phyloP scores from a whole-genome alignment of 139 green algal species.

The Chloropicon primus region DNA sequence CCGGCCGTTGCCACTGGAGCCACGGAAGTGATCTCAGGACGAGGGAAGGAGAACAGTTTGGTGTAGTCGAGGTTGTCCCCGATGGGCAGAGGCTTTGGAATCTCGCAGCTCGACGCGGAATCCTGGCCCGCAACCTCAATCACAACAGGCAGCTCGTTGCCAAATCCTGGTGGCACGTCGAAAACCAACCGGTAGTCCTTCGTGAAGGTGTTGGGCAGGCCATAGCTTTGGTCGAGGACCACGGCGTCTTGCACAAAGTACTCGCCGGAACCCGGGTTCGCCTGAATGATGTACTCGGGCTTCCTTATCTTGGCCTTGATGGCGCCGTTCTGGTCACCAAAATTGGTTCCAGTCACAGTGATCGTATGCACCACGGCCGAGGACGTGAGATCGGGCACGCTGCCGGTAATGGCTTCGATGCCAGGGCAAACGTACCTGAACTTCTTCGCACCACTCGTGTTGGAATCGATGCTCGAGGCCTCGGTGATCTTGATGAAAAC shows the following conservation, averaged over 20 bases:
- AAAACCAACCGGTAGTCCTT: conserved; percentile 5
- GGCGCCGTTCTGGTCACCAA: background rate
- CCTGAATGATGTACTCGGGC: background rate
- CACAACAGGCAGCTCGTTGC: conserved; percentile 1
- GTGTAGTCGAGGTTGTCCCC: background rate
- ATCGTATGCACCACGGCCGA: background rate
- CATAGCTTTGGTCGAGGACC: background rate
- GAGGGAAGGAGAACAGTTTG: conserved; percentile 4
- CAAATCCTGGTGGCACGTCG: conserved; percentile 5
- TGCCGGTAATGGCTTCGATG: background rate
- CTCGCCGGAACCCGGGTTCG: background rate
- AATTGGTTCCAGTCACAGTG: background rate
- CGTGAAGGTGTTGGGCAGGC: background rate
- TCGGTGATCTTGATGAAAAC: conserved; percentile 6
- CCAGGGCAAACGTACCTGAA: conserved; percentile 10
- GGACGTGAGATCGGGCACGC: background rate
- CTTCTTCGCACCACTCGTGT: conserved; percentile 6
- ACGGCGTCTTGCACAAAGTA: background rate
- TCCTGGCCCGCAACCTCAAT: conserved; percentile 10
- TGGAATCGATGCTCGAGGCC: background rate
- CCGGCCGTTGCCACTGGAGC: background rate
- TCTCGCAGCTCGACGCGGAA: background rate
- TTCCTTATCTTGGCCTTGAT: background rate
- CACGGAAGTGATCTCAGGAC: background rate
- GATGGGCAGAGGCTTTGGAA: background rate